These are phyloP conservation scores for Cladosporium halotolerans DNA, from an alignment of 2,329 filamentous ascomycete genomes.

Conservation along the genomic window DNA sequence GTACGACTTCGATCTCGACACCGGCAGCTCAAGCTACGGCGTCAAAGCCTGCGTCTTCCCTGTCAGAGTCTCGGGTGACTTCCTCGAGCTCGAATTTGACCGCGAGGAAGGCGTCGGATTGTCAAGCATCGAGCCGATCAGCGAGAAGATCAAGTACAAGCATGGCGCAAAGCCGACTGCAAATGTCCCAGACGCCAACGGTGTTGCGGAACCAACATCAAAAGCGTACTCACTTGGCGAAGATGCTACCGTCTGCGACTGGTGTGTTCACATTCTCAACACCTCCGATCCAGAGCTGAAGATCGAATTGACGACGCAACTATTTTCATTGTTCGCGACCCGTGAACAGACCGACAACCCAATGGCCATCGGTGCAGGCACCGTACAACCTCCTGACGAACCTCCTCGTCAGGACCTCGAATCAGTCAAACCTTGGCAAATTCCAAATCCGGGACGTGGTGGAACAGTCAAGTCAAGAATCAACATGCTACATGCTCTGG, in stretches of 20 bases:
- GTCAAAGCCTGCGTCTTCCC: constrained; percentile 13
- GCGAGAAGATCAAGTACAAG: constrained; percentile 15
- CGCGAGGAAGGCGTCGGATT: constrained; percentile 1
- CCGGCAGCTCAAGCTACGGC: constrained; percentile 14
- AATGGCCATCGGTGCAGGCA: constrained; percentile 14
- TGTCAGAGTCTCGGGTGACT: constrained; percentile 1
- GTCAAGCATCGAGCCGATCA: constrained; percentile 9
- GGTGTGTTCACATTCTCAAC: constrained; percentile 15
- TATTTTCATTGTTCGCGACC: constrained; percentile 13
- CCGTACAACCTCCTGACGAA: constrained; percentile 7
- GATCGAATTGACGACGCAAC: constrained; percentile 14
- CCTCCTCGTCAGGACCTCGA: constrained; percentile 8
- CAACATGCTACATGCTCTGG: constrained; percentile 13
- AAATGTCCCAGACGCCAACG: neutral
- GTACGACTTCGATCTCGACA: constrained; percentile 14
- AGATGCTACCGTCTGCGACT: constrained; percentile 14
- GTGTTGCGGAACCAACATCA: neutral
- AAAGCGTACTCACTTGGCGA: constrained; percentile 1
- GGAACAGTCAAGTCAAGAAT: constrained; percentile 13
- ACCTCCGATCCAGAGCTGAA: constrained; percentile 14
- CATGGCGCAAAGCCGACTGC: constrained; percentile 4
- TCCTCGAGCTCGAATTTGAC: neutral
- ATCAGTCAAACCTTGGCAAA: constrained; percentile 12
- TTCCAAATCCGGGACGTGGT: constrained; percentile 10
- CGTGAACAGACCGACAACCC: constrained; percentile 11